These are phyloP conservation scores for Pharus latifolius DNA, from an alignment of 176 grass and related monocot species.

Conservation along the genomic window DNA sequence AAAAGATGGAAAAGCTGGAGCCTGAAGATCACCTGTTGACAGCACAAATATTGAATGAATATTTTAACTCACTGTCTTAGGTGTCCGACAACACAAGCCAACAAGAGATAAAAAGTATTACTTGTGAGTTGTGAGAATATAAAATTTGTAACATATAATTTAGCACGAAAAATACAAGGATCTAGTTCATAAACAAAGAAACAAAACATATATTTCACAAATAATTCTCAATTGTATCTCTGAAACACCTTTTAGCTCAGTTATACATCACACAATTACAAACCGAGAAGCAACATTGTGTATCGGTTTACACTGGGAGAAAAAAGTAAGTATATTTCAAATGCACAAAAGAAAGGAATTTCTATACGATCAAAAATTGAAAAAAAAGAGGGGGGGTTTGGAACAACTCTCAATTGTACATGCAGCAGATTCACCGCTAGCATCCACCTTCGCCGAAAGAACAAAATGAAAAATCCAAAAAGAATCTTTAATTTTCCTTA, in stretches of 20 bases:
- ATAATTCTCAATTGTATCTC: not conserved
- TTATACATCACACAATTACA: not conserved
- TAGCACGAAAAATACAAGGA: no score
- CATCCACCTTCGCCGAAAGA: not conserved
- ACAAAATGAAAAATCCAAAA: not conserved
- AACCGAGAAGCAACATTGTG: not conserved
- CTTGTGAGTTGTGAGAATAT: no score
- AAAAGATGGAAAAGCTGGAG: not conserved
- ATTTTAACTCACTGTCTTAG: no score
- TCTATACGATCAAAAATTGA: not conserved
- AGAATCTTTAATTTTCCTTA: not conserved
- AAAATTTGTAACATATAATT: not conserved
- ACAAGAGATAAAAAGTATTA: no score
- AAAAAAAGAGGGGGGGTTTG: not conserved
- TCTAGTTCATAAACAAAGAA: not conserved
- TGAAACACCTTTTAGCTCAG: not conserved
- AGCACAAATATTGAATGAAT: not conserved
- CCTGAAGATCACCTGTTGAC: not conserved
- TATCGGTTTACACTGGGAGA: not conserved
- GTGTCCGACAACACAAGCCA: no score
- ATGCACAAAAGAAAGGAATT: not conserved
- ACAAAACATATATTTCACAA: not conserved
- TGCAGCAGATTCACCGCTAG: constrained; percentile 2
- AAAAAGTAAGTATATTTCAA: not conserved
- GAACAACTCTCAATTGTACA: constrained; percentile 16